These are phyloP conservation scores for Plasmodium yoelii DNA, from an alignment of 169 alveolate species.

Conservation along the genomic window DNA sequence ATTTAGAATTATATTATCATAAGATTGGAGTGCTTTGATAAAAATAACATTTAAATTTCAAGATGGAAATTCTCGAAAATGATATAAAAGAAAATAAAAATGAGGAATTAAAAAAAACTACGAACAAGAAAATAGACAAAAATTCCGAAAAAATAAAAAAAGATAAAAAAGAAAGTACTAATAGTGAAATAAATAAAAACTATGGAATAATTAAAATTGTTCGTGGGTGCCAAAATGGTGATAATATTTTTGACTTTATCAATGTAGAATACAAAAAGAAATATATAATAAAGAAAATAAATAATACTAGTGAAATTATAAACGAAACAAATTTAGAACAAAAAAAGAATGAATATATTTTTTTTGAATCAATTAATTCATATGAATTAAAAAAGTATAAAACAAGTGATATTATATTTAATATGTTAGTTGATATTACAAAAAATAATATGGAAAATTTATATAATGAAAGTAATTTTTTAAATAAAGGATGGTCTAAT, in stretches of 20 bases:
- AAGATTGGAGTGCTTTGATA: too few relatives aligned
- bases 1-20: too few relatives aligned
- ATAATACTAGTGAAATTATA: neutral
- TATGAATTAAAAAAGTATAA: conserved; percentile 36
- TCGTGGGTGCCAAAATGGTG: neutral
- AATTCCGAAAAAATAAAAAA: conserved; percentile 1
- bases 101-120: neutral
- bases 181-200: neutral
- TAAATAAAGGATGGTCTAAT: conserved; percentile 84
- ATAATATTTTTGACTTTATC: conserved; percentile 25
- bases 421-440: conserved; percentile 40
- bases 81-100: neutral
- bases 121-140: conserved; percentile 5
- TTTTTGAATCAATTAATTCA: conserved; percentile 28
- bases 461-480: conserved; percentile 78
- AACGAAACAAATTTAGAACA: neutral
- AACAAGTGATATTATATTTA: neutral
- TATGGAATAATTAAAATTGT: neutral
- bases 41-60: neutral
- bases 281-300: neutral
- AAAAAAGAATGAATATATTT: neutral
- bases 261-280: neutral
- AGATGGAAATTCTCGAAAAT: neutral
- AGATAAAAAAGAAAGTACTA: neutral
- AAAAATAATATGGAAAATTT: conserved; percentile 78